Evolutionary conservation across 495 filamentous ascomycete species (phyloP), one percentile per base, ranked within the genome.

Genomic region (Xylaria castorea): DNA sequence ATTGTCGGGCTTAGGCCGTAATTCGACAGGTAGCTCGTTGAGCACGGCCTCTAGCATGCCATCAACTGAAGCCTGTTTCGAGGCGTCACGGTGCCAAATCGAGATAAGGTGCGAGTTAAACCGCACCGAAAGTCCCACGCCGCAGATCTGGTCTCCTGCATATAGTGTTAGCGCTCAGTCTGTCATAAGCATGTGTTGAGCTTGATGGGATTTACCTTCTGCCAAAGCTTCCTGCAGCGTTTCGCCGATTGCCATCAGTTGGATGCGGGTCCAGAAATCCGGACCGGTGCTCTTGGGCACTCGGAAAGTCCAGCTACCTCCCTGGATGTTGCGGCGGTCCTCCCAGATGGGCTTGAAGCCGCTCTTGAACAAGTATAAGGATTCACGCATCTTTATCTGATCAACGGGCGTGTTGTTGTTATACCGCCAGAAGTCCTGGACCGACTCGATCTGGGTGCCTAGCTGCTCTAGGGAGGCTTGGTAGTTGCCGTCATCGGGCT

Each of bases 271-370:
- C 89, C 93, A 97, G 76, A 97, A 92, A 65, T 93, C 90, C 36
- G 88, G 85, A 1, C 91, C 92, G 69, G 83, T 84, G 57, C 82
- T 84, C 83, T 96, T 96, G 27, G 91, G 91, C 55, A 97, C 91
- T 25, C 93, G 88, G 80, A 97, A 97, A 0, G 92, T 94, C 92
- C 93, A 97, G 74, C 90, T 90, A 34, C 94, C 94, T 25, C 94
- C 94, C 34, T 88, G 84, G 58, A 90, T 82, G 80, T 97, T 97
- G 60, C 94, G 88, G 46, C 91, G 88, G 78, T 97, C 94, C 81
- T 97, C 94, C 94, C 94, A 97, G 63, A 97, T 86, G 22, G 94
- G 94, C 77, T 90, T 89, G 73, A 96, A 93, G 40, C 92, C 92
- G 68, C 90, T 86, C 78, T 97, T 95, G 87, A 97, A 97, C 71